phyloP scores from a whole-genome alignment of 169 alveolate genomes.

The Babesia gibsoni region DNA sequence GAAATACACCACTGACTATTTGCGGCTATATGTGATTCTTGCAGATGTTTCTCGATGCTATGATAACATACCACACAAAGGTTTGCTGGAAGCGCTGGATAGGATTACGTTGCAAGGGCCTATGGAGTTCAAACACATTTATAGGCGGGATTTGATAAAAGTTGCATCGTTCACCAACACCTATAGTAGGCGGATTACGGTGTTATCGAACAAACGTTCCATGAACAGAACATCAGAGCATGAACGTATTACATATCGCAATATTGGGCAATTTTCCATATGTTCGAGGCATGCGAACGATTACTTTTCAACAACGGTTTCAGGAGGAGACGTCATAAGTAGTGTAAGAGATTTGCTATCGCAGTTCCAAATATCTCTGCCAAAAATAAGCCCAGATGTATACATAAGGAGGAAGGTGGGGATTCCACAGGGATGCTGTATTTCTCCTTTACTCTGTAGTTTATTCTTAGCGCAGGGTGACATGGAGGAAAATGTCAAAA shows the following conservation, averaged over 20 bases:
- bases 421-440: slow-evolving; percentile 67
- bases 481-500: not conserved
- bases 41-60: slow-evolving; percentile 63
- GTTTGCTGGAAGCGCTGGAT: slow-evolving; percentile 18
- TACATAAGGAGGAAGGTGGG: slow-evolving; percentile 22
- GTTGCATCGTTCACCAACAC: slow-evolving; percentile 44
- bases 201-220: not conserved
- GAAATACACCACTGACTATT: not conserved
- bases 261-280: slow-evolving; percentile 17
- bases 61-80: slow-evolving; percentile 45
- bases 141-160: slow-evolving; percentile 30
- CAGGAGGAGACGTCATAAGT: slow-evolving; percentile 26
- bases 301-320: not conserved
- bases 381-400: slow-evolving; percentile 5
- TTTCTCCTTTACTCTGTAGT: slow-evolving; percentile 53
- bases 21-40: slow-evolving; percentile 26
- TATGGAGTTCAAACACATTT: slow-evolving; percentile 7
- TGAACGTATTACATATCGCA: not conserved
- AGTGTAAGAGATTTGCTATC: slow-evolving; percentile 27
- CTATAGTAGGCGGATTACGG: slow-evolving; percentile 7
- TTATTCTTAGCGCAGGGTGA: slow-evolving; percentile 49
- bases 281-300: not conserved
- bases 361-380: slow-evolving; percentile 9
- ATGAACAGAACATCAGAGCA: not conserved
- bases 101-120: slow-evolving; percentile 1